phyloP scores from a whole-genome alignment of 495 filamentous ascomycete species.

The Xylona heveae region DNA sequence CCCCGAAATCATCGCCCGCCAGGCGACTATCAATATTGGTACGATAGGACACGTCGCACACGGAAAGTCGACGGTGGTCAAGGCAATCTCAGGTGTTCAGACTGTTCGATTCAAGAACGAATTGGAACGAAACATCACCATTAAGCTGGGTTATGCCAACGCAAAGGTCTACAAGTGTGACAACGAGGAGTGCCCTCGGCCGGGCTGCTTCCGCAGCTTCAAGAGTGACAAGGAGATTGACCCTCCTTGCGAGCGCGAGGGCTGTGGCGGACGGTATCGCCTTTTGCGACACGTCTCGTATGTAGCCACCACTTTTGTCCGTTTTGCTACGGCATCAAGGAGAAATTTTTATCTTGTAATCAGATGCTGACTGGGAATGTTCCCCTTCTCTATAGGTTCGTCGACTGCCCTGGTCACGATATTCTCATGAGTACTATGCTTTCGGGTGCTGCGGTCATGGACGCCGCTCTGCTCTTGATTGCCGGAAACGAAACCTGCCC shows the following conservation, averaged over 20 bases:
- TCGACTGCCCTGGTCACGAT: constrained; percentile 98
- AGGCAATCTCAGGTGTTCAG: constrained; percentile 96
- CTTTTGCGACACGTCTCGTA: constrained; percentile 77
- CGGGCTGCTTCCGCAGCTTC: constrained; percentile 89
- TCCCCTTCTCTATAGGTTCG: constrained; percentile 37
- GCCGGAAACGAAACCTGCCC: constrained; percentile 98
- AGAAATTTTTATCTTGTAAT: too few species aligned
- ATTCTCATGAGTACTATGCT: constrained; percentile 99
- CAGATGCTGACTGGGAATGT: too few species aligned
- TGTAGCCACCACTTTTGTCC: too few species aligned
- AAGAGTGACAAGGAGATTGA: constrained; percentile 97
- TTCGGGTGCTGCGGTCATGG: constrained; percentile 98
- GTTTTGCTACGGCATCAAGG: too few species aligned
- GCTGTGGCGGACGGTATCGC: constrained; percentile 66
- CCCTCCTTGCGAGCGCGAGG: constrained; percentile 82
- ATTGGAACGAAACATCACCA: constrained; percentile 94
- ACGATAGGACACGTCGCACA: constrained; percentile 98
- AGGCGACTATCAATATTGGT: constrained; percentile 98
- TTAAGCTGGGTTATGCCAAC: constrained; percentile 98
- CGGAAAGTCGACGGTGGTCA: constrained; percentile 95
- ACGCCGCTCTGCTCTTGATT: constrained; percentile 86
- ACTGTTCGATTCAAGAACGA: constrained; percentile 99
- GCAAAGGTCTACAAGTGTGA: constrained; percentile 99
- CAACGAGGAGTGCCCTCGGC: constrained; percentile 70
- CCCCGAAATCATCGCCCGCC: constrained; percentile 87